These are phyloP conservation scores for Scenedesmus sp. DNA, from an alignment of 163 green algal genomes.

Conservation along the genomic window DNA sequence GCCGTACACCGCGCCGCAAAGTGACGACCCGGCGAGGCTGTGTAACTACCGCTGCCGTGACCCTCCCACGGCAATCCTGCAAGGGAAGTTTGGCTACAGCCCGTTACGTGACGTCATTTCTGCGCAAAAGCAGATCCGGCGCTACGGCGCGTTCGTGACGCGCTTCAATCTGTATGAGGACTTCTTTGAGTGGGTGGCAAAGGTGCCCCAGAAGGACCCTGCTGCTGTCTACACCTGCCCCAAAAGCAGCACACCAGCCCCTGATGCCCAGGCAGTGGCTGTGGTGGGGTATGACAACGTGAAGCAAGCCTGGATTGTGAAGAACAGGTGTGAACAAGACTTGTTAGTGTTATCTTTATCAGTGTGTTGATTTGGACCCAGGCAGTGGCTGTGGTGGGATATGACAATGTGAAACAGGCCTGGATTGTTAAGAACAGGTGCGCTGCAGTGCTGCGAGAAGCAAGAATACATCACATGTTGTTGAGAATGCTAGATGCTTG, in stretches of 20 bases:
- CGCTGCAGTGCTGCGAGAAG: background rate
- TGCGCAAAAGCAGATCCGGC: conserved; percentile 42
- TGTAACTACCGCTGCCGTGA: conserved; percentile 38
- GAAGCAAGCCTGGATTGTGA: conserved; percentile 28
- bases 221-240: conserved; percentile 32
- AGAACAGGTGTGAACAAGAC: conserved; percentile 26
- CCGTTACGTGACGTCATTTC: conserved; percentile 3
- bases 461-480: too few species aligned
- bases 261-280: conserved; percentile 26
- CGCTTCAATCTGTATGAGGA: conserved; percentile 44
- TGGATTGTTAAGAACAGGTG: conserved; percentile 44
- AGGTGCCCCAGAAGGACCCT: background rate
- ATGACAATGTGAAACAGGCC: conserved; percentile 24
- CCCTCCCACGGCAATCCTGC: background rate
- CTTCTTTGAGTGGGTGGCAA: conserved; percentile 33
- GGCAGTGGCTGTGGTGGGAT: conserved; percentile 38
- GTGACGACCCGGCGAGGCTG: conserved; percentile 37
- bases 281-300: conserved; percentile 47
- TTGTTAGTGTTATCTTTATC: too few species aligned
- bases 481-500: too few species aligned
- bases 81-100: conserved; percentile 19
- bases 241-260: background rate
- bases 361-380: background rate
- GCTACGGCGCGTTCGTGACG: conserved; percentile 41
- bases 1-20: conserved; percentile 38